Evolutionary conservation across 441 rosid genomes (phyloP).

Genomic region (Gossypium davidsonii): DNA sequence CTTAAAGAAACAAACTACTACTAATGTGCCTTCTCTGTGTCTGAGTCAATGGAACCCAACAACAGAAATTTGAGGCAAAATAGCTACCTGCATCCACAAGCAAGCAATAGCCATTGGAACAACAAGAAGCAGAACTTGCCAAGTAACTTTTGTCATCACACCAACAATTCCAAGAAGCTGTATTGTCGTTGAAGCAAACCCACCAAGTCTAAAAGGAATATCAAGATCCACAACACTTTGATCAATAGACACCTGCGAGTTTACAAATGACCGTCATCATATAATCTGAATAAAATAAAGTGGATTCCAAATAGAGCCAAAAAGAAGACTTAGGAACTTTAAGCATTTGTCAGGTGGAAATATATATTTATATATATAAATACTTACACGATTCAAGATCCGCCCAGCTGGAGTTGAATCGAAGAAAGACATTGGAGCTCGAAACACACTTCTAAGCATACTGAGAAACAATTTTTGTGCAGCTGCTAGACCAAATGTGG

Average conservation of each 20-base stretch:
- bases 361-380: background rate
- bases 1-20: conserved; percentile 8
- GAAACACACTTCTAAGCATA: conserved; percentile 92
- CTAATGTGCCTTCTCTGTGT: background rate
- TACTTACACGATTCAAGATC: conserved; percentile 83
- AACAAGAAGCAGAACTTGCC: conserved; percentile 98
- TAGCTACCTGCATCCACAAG: conserved; percentile 98
- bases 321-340: background rate
- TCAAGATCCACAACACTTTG: conserved; percentile 99
- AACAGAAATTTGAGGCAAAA: conserved; percentile 3
- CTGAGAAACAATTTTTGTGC: conserved; percentile 87
- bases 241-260: conserved; percentile 85
- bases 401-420: conserved; percentile 99
- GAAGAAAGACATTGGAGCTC: conserved; percentile 98
- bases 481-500: conserved; percentile 97
- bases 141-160: conserved; percentile 92
- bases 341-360: background rate
- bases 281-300: conserved; percentile 1
- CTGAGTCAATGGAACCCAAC: conserved; percentile 9
- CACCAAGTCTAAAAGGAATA: conserved; percentile 97
- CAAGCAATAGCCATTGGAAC: conserved; percentile 96
- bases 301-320: background rate
- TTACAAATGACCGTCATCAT: conserved; percentile 12
- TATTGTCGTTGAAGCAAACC: conserved; percentile 98
- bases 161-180: conserved; percentile 94